Evolutionary conservation across 345 rosid species (phyloP).

Genomic region (Sonneratia caseolaris): DNA sequence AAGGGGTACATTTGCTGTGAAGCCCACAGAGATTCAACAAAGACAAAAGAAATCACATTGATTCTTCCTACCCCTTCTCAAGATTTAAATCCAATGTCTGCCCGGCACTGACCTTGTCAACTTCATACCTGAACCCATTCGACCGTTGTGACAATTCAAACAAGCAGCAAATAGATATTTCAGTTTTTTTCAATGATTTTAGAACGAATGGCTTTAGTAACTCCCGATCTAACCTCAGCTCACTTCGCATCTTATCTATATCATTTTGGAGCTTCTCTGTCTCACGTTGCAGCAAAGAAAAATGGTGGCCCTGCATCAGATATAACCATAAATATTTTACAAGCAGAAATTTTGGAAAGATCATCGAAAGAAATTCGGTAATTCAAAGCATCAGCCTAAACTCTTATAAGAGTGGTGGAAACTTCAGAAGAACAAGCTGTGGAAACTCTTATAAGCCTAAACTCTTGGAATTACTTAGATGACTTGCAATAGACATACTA

Average conservation of each 20-base stretch:
- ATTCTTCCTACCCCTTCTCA: slow-evolving; percentile 60
- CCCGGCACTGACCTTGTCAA: slow-evolving; percentile 81
- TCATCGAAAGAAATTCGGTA: neutral
- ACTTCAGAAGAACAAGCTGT: too few relatives aligned
- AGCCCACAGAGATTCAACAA: neutral
- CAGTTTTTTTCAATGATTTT: neutral
- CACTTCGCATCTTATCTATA: slow-evolving; percentile 68
- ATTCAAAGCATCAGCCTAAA: neutral
- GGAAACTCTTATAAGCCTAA: too few relatives aligned
- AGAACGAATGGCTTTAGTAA: neutral
- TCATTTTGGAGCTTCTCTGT: slow-evolving; percentile 67
- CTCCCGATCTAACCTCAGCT: slow-evolving; percentile 43
- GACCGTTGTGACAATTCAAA: neutral
- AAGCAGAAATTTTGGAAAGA: neutral
- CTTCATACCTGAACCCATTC: slow-evolving; percentile 48
- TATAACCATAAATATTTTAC: neutral
- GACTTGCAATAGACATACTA: neutral
- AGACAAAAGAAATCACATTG: neutral
- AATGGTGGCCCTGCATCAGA: slow-evolving; percentile 61
- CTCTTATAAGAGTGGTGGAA: neutral
- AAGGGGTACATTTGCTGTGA: neutral
- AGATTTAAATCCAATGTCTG: slow-evolving; percentile 93
- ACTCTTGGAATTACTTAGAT: neutral
- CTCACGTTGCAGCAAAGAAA: slow-evolving; percentile 71
- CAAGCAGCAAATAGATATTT: neutral